Evolutionary conservation across 257 asterid species (phyloP), one percentile per base, ranked within the genome.

Genomic region (Solanum boliviense): DNA sequence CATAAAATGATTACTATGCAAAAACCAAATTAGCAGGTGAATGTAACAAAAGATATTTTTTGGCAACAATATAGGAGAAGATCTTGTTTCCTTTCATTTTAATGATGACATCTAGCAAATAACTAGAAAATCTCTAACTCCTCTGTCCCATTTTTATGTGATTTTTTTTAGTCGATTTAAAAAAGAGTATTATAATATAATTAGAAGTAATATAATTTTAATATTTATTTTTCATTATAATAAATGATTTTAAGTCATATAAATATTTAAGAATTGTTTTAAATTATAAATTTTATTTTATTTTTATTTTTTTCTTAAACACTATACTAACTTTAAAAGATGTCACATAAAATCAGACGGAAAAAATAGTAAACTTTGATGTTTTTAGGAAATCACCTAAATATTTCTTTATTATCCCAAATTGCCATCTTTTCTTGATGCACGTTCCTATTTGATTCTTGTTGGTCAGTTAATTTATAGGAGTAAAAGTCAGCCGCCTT

Each of bases 181-280:
- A 16, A 48, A 52, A 6, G 0, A 0, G 31, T 16, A 52, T 48
- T 0, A 16, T 16, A 52, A 0, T 52, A 52, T 52, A 0, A 52
- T 52, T 52, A 16, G 0, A 52, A 52, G 0, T 52, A 52, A 52
- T 52, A 2, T 48, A 48, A 46, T 46, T 46, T 46, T 46, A 44
- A 44, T 0, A 4, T 0, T 12, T 46, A 0, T 44, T 0, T 48
- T 48, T 48, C 5, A 15, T 5, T 0, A 48, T 48, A 48, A 48
- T 48, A 0, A 48, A 48, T 15, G 0, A 48, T 48, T 48, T 0
- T 16, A 0, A 48, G 9, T 1, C 21, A 48, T 16, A 48, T 6
- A 52, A 15, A 48, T 48, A 48, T 15, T 15, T 15, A 48, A 48
- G 7, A 0, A 48, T 48, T 46, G 1, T 0, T 48, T 48, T 0